Evolutionary conservation across 208 protist genomes (phyloP).

Genomic region (Herpetomonas samuelpessoai): DNA sequence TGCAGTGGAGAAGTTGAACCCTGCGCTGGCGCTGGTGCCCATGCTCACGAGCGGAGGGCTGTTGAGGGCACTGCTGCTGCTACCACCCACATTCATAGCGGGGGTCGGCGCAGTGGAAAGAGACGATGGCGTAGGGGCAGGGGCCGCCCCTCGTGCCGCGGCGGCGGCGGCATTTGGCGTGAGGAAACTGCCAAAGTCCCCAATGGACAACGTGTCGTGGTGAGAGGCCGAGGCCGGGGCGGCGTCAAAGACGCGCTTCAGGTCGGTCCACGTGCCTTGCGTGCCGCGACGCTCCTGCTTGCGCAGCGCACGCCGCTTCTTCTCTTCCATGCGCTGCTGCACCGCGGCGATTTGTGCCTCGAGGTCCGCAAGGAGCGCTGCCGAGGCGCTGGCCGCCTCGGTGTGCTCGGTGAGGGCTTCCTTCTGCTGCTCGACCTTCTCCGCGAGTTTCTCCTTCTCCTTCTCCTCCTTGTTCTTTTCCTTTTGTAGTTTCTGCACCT

Average conservation of each 20-base stretch:
- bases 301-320: slow-evolving; percentile 17
- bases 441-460: slow-evolving; percentile 27
- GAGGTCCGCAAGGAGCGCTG: slow-evolving; percentile 22
- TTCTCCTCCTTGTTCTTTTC: slow-evolving; percentile 63
- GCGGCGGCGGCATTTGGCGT: neutral
- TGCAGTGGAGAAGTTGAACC: neutral
- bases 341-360: slow-evolving; percentile 39
- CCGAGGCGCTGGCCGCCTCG: slow-evolving; percentile 13
- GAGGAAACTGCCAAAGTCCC: slow-evolving; percentile 67
- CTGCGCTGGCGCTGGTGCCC: neutral
- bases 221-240: slow-evolving; percentile 23
- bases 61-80: neutral
- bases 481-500: slow-evolving; percentile 62
- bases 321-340: slow-evolving; percentile 26
- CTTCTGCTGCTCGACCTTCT: slow-evolving; percentile 47
- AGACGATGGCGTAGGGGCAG: neutral
- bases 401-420: slow-evolving; percentile 33
- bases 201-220: slow-evolving; percentile 67
- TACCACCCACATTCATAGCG: neutral
- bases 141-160: neutral
- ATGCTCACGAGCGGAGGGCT: neutral
- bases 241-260: slow-evolving; percentile 45
- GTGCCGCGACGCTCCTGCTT: slow-evolving; percentile 22
- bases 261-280: slow-evolving; percentile 21
- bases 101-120: neutral